Evolutionary conservation across 2,329 filamentous ascomycete genomes (phyloP), one percentile per base, ranked within the genome.

Genomic region (Ceratocystis ficicola): DNA sequence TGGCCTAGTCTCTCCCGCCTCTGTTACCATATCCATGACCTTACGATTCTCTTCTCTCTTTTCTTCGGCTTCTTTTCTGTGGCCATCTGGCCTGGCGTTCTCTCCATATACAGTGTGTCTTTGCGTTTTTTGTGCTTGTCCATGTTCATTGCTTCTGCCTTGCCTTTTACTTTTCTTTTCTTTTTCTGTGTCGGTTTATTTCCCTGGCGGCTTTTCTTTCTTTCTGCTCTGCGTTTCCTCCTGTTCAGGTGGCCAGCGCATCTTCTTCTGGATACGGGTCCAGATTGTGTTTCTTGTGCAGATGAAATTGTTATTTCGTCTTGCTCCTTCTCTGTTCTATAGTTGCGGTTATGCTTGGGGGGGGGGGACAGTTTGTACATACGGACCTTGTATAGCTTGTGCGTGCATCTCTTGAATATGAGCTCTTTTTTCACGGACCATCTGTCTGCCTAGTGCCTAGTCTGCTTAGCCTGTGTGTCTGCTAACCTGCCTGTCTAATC

Each of bases 141-240:
- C 1, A 12, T 41, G 36, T 64, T 30, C 46, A 41, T 25, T 48
- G 30, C 28, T 41, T 41, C 25, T 20, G 6, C 44, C 25, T 30
- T 15, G 6, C 1, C 3, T 41, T 41, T 30, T 30, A 0, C 36
- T 12, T 12, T 41, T 36, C 36, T 41, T 10, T 10, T 41, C 10
- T 41, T 4, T 41, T 41, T 41, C 3, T 41, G 36, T 2, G 10
- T 41, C 10, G 7, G 46, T 50, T 8, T 8, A 10, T 63, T 63
- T 41, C 41, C 48, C 41, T 28, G 36, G 32, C 28, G 65, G 22
- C 44, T 67, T 64, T 62, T 41, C 63, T 48, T 36, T 52, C 30
- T 5, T 32, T 41, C 36, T 41, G 36, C 36, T 5, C 36, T 41
- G 36, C 36, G 36, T 41, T 12, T 12, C 36, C 36, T 41, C 25